phyloP scores from a whole-genome alignment of 331 rosid genomes.

The Acacia pycnantha region DNA sequence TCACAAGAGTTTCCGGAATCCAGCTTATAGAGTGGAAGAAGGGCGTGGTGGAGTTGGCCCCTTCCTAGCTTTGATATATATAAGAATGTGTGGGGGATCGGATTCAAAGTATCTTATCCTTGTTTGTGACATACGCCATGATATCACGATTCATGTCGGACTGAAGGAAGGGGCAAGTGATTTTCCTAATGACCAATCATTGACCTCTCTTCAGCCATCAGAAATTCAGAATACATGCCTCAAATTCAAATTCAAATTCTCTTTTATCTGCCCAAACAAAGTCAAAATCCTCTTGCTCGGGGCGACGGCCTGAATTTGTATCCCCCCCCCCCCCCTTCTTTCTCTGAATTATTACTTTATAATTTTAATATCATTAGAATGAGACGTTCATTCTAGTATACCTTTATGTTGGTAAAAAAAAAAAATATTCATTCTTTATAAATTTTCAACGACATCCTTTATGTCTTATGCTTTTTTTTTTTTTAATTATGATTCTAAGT shows the following conservation, averaged over 20 bases:
- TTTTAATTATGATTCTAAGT: too few species aligned
- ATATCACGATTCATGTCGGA: not conserved
- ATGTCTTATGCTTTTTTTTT: not conserved
- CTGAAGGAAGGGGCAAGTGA: not conserved
- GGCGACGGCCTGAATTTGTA: too few species aligned
- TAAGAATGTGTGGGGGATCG: not conserved
- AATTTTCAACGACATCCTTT: not conserved
- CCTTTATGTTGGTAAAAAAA: not conserved
- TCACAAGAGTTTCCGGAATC: not conserved
- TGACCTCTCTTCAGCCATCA: not conserved
- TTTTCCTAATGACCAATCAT: not conserved
- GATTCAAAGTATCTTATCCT: not conserved
- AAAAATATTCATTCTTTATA: too few species aligned
- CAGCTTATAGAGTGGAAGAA: not conserved
- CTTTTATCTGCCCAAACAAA: not conserved
- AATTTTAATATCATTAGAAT: too few species aligned
- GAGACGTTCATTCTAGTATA: too few species aligned
- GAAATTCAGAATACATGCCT: not conserved
- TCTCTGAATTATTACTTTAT: too few species aligned
- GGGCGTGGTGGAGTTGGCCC: not conserved
- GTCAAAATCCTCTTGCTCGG: too few species aligned
- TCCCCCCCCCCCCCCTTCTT: too few species aligned
- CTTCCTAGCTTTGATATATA: not conserved
- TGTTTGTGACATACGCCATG: not conserved
- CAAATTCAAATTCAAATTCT: not conserved